phyloP scores from a whole-genome alignment of 805 yeast species.

The Saturnispora kantuleensis region DNA sequence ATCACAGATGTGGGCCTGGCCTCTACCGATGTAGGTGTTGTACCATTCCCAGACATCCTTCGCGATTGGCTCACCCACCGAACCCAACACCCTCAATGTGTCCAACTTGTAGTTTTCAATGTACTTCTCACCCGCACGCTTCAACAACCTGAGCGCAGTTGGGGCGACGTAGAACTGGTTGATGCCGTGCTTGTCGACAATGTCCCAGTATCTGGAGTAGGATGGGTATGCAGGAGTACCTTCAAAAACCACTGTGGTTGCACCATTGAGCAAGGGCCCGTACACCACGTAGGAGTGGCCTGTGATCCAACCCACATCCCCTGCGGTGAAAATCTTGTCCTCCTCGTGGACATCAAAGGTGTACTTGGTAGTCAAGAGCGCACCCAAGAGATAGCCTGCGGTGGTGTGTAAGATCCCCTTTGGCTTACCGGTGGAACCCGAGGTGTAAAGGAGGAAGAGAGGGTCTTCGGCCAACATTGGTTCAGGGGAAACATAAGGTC shows the following conservation, averaged over 20 bases:
- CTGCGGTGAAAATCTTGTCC: constrained; percentile 75
- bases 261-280: constrained; percentile 71
- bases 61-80: constrained; percentile 82
- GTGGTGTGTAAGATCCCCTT: constrained; percentile 79
- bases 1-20: constrained; percentile 63
- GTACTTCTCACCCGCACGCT: constrained; percentile 61
- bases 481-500: constrained; percentile 62
- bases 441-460: constrained; percentile 68
- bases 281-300: constrained; percentile 80
- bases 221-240: constrained; percentile 84
- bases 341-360: constrained; percentile 67
- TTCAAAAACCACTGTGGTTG: constrained; percentile 72
- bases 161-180: constrained; percentile 82
- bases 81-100: constrained; percentile 61
- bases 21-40: constrained; percentile 59
- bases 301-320: constrained; percentile 88
- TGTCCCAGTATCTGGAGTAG: constrained; percentile 72
- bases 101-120: constrained; percentile 53
- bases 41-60: constrained; percentile 88
- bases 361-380: constrained; percentile 63
- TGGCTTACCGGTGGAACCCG: constrained; percentile 85
- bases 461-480: constrained; percentile 77
- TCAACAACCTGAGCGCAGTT: constrained; percentile 67
- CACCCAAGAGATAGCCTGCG: constrained; percentile 70
- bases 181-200: constrained; percentile 59